Evolutionary conservation across 108 stramenopile genomes (phyloP).

Genomic region (Pseudonitzschia multistriata): DNA sequence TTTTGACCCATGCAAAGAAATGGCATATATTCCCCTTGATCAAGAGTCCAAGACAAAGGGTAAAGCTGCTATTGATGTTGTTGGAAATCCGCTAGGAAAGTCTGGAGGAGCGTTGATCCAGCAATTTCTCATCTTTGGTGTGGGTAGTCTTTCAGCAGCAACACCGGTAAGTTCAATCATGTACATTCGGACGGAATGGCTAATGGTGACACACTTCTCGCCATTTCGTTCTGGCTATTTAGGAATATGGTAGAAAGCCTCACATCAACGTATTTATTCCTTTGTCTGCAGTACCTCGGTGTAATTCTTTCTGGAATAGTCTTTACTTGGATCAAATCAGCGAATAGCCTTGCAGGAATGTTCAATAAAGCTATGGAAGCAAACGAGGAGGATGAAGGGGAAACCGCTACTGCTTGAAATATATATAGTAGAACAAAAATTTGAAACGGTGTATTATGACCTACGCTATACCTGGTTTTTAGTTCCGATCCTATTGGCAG

Average conservation of each 20-base stretch:
- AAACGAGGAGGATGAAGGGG: conserved; percentile 26
- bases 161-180: conserved; percentile 58
- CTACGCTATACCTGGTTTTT: no score
- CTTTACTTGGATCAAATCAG: conserved; percentile 75
- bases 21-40: conserved; percentile 99
- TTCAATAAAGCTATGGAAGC: conserved; percentile 82
- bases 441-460: neutral
- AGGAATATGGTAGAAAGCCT: neutral
- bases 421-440: neutral
- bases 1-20: conserved; percentile 99
- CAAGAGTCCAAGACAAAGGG: conserved; percentile 97
- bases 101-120: conserved; percentile 95
- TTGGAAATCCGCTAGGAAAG: conserved; percentile 97
- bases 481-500: no score
- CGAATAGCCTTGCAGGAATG: conserved; percentile 71
- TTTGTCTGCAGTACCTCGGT: conserved; percentile 55
- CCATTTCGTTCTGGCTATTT: neutral
- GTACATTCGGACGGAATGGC: neutral
- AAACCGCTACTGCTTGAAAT: neutral
- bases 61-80: conserved; percentile 98
- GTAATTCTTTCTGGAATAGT: conserved; percentile 70
- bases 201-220: neutral
- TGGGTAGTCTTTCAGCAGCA: conserved; percentile 87
- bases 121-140: conserved; percentile 86
- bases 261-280: conserved; percentile 4